Percentiles rank a stretch among this genome's conserved stretches.
phyloP scores from a whole-genome alignment of 352 stramenopile genomes.

The Pythium insidiosum region DNA sequence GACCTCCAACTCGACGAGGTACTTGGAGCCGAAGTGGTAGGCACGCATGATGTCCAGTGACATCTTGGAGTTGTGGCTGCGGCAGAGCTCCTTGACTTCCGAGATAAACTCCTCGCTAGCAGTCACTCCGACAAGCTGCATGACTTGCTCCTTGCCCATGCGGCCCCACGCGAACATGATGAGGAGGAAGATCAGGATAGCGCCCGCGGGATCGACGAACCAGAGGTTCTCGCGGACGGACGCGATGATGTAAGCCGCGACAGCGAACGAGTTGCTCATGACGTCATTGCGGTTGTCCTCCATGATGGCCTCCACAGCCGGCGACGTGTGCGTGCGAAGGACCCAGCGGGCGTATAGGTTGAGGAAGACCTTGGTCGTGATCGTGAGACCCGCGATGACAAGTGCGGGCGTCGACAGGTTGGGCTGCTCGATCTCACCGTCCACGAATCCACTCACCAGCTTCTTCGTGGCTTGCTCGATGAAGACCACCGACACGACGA shows the following conservation, averaged over 20 bases:
- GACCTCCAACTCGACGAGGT: constrained; percentile 92
- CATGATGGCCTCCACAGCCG: constrained; percentile 45
- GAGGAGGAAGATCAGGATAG: constrained; percentile 90
- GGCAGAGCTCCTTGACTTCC: constrained; percentile 75
- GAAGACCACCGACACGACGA: constrained; percentile 84
- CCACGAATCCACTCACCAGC: constrained; percentile 30
- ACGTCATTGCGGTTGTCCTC: constrained; percentile 95
- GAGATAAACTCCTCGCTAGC: constrained; percentile 86
- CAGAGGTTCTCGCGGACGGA: constrained; percentile 44
- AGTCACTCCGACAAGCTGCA: constrained; percentile 60
- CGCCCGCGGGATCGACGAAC: constrained; percentile 89
- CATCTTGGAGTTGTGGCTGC: constrained; percentile 63
- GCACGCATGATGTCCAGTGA: constrained; percentile 83
- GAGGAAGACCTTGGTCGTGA: constrained; percentile 64
- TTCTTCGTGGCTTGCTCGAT: constrained; percentile 51
- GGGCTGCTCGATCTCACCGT: constrained; percentile 63
- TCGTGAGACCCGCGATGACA: constrained; percentile 58
- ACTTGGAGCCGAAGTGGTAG: constrained; percentile 94
- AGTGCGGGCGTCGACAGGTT: constrained; percentile 83
- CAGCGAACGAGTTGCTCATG: constrained; percentile 87
- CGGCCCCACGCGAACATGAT: constrained; percentile 90
- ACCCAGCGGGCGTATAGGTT: constrained; percentile 58
- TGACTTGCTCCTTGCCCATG: constrained; percentile 90
- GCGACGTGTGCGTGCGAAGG: constrained; percentile 38
- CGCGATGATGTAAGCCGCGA: constrained; percentile 59